Base-by-base conservation (phyloP, 2,329 filamentous ascomycete genomes). In the Cladosporium halotolerans region DNA sequence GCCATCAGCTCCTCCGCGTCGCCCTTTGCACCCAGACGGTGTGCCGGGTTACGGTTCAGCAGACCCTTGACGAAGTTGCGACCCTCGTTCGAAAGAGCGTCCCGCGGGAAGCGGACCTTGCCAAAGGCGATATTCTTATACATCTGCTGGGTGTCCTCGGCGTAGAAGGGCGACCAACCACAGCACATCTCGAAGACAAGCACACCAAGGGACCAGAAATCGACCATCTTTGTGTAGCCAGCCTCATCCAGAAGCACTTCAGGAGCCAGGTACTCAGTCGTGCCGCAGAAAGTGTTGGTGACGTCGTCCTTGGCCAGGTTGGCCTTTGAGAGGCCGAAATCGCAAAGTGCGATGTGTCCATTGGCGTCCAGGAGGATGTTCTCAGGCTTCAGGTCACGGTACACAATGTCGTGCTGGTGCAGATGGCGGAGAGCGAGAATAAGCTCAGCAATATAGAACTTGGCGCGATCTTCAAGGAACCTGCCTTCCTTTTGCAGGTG, bases 91-190 rank as follows among this genome's bases (percentile, higher is more conserved):
- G 90, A 96, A 32, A 99, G 76, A 1, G 93, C 95, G 70, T 99
- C 93, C 60, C 91, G 83, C 7, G 93, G 93, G 70, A 99, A 99
- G 57, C 93, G 82, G 54, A 99, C 93, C 70, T 99, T 99, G 68
- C 93, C 93, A 67, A 99, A 99, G 0, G 93, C 93, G 68, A 99
- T 99, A 75, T 99, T 99, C 78, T 99, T 99, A 78, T 99, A 99
- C 93, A 99, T 99, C 71, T 99, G 93, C 72, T 99, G 93, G 0
- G 93, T 99, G 67, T 99, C 93, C 67, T 99, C 93, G 53, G 93
- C 93, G 64, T 97, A 99, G 73, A 99, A 99, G 0, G 93, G 93
- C 65, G 90, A 96, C 93, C 93, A 99, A 33, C 93, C 93, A 65
- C 93, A 99, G 76, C 93, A 99, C 93, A 99, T 99, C 72, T 99